Conservation (phyloP, 192 early-diverging fungal species). For the Coemansia sp. region DNA sequence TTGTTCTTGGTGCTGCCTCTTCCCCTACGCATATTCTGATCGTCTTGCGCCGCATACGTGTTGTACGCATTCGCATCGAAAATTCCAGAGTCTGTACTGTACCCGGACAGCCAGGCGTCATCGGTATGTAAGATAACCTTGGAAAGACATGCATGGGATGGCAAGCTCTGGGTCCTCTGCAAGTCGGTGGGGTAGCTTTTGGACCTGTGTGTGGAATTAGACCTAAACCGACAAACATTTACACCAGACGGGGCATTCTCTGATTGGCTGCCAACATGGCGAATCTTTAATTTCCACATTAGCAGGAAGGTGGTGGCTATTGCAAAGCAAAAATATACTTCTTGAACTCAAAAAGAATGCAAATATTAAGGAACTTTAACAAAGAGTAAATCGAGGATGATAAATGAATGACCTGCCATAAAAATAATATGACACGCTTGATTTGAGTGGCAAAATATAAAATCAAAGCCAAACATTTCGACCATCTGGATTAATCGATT, state of each 20-base stretch:
- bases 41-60: not conserved
- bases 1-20: too few species aligned
- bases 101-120: not conserved
- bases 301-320: not conserved
- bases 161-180: slow-evolving; percentile 7
- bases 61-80: not conserved
- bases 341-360: too few species aligned
- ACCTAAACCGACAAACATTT: not conserved
- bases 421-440: too few species aligned
- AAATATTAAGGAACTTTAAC: too few species aligned
- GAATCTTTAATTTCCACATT: slow-evolving; percentile 24
- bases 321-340: too few species aligned
- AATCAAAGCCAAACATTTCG: too few species aligned
- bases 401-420: too few species aligned
- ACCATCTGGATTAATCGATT: too few species aligned
- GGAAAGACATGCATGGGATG: not conserved
- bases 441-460: too few species aligned
- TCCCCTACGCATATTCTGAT: too few species aligned
- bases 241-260: slow-evolving; percentile 9
- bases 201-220: not conserved
- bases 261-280: slow-evolving; percentile 21
- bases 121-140: not conserved
- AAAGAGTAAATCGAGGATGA: too few species aligned
- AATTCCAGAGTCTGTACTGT: slow-evolving; percentile 3
- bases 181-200: not conserved